phyloP scores from a whole-genome alignment of 1,284 basidiomycete species.

The Earliella scabrosa region DNA sequence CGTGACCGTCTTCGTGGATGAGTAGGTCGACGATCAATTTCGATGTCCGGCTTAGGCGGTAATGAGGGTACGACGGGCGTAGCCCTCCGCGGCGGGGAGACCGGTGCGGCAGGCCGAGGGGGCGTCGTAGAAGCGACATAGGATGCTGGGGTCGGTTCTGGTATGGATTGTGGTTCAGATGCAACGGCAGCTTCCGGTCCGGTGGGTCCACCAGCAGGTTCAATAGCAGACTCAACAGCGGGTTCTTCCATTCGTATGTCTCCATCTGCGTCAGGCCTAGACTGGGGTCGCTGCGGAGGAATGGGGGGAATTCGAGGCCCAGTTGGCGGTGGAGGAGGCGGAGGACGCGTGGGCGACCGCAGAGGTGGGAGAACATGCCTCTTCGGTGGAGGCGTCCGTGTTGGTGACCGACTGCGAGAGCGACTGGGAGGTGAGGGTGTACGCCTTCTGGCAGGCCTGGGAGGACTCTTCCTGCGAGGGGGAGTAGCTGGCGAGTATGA shows the following conservation, averaged over 20 bases:
- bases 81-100: background rate
- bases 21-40: constrained; percentile 6
- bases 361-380: constrained; percentile 18
- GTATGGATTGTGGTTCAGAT: background rate
- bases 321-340: constrained; percentile 13
- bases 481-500: constrained; percentile 15
- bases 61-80: constrained; percentile 3
- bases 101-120: background rate
- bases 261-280: constrained; percentile 17
- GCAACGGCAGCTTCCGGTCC: background rate
- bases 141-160: too few species aligned
- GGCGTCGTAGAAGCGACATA: constrained; percentile 1
- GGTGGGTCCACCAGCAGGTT: background rate
- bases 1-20: constrained; percentile 21
- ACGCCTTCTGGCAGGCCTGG: constrained; percentile 8
- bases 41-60: constrained; percentile 14
- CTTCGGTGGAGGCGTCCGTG: constrained; percentile 18
- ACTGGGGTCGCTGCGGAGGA: background rate
- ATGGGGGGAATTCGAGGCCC: constrained; percentile 2
- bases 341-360: constrained; percentile 15
- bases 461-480: constrained; percentile 9
- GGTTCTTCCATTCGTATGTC: constrained; percentile 26
- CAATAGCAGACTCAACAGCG: background rate
- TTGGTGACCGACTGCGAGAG: constrained; percentile 22
- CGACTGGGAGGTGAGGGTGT: constrained; percentile 20